Evolutionary conservation across 208 protist species (phyloP).

Genomic region (Trypanosoma lewisi): DNA sequence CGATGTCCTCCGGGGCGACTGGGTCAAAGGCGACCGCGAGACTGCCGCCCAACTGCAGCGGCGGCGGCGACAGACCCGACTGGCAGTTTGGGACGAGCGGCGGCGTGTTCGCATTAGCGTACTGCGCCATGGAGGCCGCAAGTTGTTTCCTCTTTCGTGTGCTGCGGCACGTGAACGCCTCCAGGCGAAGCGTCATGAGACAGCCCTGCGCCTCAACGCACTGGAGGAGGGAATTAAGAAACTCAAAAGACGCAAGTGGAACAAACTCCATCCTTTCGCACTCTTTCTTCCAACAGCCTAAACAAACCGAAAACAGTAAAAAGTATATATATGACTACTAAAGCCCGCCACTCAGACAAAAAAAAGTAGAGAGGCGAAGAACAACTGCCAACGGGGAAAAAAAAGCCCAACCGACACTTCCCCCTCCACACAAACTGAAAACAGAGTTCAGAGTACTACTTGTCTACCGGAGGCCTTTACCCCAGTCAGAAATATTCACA

Average conservation of each 20-base stretch:
- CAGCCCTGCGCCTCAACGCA: conserved; percentile 68
- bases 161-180: conserved; percentile 78
- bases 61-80: conserved; percentile 19
- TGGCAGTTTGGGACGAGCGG: conserved; percentile 39
- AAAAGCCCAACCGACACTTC: too few species aligned
- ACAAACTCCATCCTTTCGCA: conserved; percentile 65
- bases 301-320: neutral
- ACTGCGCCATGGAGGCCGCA: conserved; percentile 46
- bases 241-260: conserved; percentile 60
- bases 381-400: too few species aligned
- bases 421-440: too few species aligned
- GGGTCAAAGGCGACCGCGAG: conserved; percentile 16
- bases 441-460: too few species aligned
- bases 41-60: conserved; percentile 18
- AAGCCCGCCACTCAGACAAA: too few species aligned
- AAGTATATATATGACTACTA: neutral
- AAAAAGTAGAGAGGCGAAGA: too few species aligned
- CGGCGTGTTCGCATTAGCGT: conserved; percentile 55
- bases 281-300: neutral
- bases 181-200: conserved; percentile 58
- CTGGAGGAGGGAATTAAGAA: conserved; percentile 74
- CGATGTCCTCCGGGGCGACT: conserved; percentile 35
- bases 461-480: too few species aligned
- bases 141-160: conserved; percentile 62
- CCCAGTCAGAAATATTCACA: too few species aligned